phyloP scores from a whole-genome alignment of 257 asterid genomes.

The Fraxinus americana region DNA sequence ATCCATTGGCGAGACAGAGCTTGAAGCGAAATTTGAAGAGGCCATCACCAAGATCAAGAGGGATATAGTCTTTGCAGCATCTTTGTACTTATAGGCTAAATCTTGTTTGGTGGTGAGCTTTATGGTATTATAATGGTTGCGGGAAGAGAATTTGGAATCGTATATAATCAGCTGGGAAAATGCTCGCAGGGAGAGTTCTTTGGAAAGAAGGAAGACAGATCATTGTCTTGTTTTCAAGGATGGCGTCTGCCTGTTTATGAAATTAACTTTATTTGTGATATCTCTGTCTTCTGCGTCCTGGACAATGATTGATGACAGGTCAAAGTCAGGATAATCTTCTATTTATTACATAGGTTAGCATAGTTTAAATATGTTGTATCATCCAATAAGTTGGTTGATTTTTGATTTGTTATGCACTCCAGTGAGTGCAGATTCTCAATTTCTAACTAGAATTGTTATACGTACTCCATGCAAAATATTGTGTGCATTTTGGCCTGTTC shows the following conservation, averaged over 20 bases:
- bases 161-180: too few relatives aligned
- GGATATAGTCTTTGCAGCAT: conserved; percentile 97
- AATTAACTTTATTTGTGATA: background rate
- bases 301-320: background rate
- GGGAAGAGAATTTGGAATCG: background rate
- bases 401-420: too few relatives aligned
- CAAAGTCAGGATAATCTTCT: background rate
- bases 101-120: background rate
- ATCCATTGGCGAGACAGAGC: conserved; percentile 86
- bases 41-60: conserved; percentile 93
- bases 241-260: background rate
- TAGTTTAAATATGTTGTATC: too few relatives aligned
- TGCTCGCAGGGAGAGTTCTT: background rate
- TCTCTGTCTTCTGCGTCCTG: background rate
- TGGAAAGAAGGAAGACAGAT: background rate
- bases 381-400: too few relatives aligned
- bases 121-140: background rate
- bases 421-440: too few relatives aligned
- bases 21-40: conserved; percentile 84
- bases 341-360: too few relatives aligned
- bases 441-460: too few relatives aligned
- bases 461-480: too few relatives aligned
- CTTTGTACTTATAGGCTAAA: conserved; percentile 64
- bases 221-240: background rate
- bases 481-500: too few relatives aligned